Evolutionary conservation across 768 basidiomycete genomes (phyloP).

Genomic region (Mycena galericulata): DNA sequence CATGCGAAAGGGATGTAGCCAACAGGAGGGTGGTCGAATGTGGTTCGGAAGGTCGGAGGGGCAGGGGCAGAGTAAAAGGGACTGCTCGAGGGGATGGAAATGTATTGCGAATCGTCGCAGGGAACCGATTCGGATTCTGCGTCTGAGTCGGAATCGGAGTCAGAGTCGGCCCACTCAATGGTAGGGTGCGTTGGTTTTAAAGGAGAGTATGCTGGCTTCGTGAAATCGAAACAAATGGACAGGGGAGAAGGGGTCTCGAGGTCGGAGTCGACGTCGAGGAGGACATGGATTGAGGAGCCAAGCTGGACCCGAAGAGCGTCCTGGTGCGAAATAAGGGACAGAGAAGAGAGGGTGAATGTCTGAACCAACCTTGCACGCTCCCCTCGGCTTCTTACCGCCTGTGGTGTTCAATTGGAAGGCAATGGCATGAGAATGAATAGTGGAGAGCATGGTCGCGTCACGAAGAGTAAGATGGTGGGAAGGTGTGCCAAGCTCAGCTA

Average conservation of each 20-base stretch:
- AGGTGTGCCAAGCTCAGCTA: slow-evolving; percentile 31
- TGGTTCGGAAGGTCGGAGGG: slow-evolving; percentile 14
- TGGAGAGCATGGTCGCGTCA: slow-evolving; percentile 20
- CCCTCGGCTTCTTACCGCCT: slow-evolving; percentile 6
- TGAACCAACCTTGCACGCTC: slow-evolving; percentile 11
- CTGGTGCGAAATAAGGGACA: neutral
- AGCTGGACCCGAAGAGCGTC: slow-evolving; percentile 25
- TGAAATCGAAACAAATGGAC: slow-evolving; percentile 24
- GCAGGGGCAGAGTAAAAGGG: slow-evolving; percentile 23
- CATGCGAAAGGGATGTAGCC: neutral
- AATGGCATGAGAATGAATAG: slow-evolving; percentile 3
- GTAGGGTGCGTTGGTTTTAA: neutral
- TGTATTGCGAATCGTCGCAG: slow-evolving; percentile 27
- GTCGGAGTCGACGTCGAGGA: slow-evolving; percentile 27
- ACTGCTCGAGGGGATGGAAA: slow-evolving; percentile 24
- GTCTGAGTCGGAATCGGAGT: slow-evolving; percentile 30
- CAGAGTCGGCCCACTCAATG: slow-evolving; percentile 27
- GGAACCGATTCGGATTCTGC: neutral
- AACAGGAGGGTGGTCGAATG: neutral
- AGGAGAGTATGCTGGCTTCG: slow-evolving; percentile 17
- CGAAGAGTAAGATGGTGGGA: slow-evolving; percentile 5
- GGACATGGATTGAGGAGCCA: slow-evolving; percentile 8
- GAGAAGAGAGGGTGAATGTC: neutral
- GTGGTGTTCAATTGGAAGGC: neutral
- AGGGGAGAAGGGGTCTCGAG: slow-evolving; percentile 29